Conservation (phyloP, 306 rosid species). For the Casuarina equisetifolia region DNA sequence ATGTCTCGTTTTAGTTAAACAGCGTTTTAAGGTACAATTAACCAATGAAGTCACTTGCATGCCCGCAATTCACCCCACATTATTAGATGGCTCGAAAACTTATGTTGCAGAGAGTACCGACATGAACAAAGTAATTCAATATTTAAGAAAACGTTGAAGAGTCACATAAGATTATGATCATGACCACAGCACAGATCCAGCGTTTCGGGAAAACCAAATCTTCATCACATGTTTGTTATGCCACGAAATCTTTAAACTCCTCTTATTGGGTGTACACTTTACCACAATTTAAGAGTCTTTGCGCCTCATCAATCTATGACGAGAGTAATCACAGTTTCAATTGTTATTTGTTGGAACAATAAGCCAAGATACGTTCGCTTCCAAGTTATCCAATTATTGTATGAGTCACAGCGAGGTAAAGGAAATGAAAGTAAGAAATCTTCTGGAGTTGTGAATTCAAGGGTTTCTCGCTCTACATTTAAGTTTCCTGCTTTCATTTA, state of each 20-base stretch:
- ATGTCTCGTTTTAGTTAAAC: conserved; percentile 15
- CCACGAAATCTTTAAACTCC: too few species aligned
- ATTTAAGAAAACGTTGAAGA: neutral
- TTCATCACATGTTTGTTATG: too few species aligned
- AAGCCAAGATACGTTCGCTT: too few species aligned
- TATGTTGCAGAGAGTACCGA: neutral
- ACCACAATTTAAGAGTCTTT: too few species aligned
- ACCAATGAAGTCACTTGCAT: neutral
- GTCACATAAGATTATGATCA: neutral
- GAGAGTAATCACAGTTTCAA: too few species aligned
- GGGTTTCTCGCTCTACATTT: neutral
- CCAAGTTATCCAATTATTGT: too few species aligned
- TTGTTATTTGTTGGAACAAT: too few species aligned
- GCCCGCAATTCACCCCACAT: neutral
- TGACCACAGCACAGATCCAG: neutral
- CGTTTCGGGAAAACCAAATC: neutral
- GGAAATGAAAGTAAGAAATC: neutral
- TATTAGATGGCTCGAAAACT: neutral
- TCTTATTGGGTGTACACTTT: too few species aligned
- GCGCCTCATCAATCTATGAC: too few species aligned
- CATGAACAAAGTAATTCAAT: neutral
- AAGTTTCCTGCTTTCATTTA: neutral
- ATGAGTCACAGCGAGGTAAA: neutral
- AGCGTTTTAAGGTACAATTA: neutral
- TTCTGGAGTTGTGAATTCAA: neutral